Conservation (phyloP, 2,329 filamentous ascomycete species). For the Tolypocladium nubicola region DNA sequence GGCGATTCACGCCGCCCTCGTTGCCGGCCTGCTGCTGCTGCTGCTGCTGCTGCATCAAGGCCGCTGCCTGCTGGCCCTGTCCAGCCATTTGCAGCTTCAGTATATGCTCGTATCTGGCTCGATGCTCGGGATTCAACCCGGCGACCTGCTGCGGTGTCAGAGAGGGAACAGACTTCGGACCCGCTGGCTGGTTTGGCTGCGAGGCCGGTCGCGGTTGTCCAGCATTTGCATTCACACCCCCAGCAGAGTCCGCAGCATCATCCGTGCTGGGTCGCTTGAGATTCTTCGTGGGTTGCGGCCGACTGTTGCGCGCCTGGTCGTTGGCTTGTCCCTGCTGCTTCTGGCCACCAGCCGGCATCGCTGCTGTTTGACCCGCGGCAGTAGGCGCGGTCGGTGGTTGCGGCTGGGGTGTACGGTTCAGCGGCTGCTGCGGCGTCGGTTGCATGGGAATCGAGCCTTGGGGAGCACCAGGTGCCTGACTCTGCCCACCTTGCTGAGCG, state of each 20-base stretch:
- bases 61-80: slow-evolving; percentile 9
- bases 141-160: slow-evolving; percentile 25
- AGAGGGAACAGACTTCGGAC: slow-evolving; percentile 11
- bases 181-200: slow-evolving; percentile 13
- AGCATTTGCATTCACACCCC: slow-evolving; percentile 9
- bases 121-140: slow-evolving; percentile 32
- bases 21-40: slow-evolving; percentile 7
- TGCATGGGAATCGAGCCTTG: slow-evolving; percentile 45
- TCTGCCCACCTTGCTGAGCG: slow-evolving; percentile 24
- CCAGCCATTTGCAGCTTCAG: slow-evolving; percentile 18
- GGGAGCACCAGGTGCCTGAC: slow-evolving; percentile 28
- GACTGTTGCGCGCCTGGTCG: slow-evolving; percentile 13
- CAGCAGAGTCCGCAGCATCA: slow-evolving; percentile 23
- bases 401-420: slow-evolving; percentile 24
- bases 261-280: slow-evolving; percentile 41
- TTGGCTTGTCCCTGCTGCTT: slow-evolving; percentile 16
- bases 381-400: slow-evolving; percentile 24
- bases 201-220: slow-evolving; percentile 11
- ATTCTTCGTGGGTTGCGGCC: slow-evolving; percentile 25
- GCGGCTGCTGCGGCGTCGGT: slow-evolving; percentile 45
- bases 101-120: slow-evolving; percentile 30
- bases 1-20: slow-evolving; percentile 17
- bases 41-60: slow-evolving; percentile 9
- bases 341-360: slow-evolving; percentile 17
- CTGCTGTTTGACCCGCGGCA: slow-evolving; percentile 32